Conservation (phyloP, 352 stramenopile genomes). For the Elongisporangium anandrum region DNA sequence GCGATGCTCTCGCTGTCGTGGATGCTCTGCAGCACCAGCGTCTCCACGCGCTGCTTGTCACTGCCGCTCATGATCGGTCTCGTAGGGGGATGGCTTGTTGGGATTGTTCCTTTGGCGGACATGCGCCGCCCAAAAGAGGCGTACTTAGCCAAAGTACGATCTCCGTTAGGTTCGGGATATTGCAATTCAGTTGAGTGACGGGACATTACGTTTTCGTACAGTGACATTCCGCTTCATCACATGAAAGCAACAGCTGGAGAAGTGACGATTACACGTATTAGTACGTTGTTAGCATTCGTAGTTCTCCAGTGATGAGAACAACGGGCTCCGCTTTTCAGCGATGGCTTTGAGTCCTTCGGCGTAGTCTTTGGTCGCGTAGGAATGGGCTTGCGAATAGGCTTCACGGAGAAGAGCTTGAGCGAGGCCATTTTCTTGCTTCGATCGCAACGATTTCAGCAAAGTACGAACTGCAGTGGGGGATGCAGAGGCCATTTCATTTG, state of each 20-base stretch:
- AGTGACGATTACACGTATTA: too few species aligned
- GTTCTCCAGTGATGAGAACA: slow-evolving; percentile 45
- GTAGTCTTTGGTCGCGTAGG: slow-evolving; percentile 78
- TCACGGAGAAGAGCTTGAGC: slow-evolving; percentile 62
- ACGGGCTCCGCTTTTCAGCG: slow-evolving; percentile 46
- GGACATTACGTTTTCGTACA: background rate
- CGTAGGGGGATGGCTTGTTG: background rate
- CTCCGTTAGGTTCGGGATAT: background rate
- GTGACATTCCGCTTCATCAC: background rate
- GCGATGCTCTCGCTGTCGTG: slow-evolving; percentile 28
- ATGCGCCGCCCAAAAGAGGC: background rate
- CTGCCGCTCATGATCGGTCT: slow-evolving; percentile 34
- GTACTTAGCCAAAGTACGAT: background rate
- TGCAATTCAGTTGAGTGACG: background rate
- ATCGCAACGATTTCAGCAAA: slow-evolving; percentile 59
- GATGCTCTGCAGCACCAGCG: slow-evolving; percentile 61
- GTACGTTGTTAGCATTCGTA: slow-evolving; percentile 17
- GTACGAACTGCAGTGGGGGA: slow-evolving; percentile 68
- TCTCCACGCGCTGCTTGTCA: slow-evolving; percentile 72
- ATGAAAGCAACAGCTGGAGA: too few species aligned
- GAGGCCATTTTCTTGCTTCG: slow-evolving; percentile 63
- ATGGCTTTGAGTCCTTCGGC: slow-evolving; percentile 76
- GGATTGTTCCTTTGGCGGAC: background rate
- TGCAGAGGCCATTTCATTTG: slow-evolving; percentile 44
- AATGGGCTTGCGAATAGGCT: slow-evolving; percentile 74